Conservation (phyloP, 2,329 filamentous ascomycete species). For the Colletotrichum sp. region DNA sequence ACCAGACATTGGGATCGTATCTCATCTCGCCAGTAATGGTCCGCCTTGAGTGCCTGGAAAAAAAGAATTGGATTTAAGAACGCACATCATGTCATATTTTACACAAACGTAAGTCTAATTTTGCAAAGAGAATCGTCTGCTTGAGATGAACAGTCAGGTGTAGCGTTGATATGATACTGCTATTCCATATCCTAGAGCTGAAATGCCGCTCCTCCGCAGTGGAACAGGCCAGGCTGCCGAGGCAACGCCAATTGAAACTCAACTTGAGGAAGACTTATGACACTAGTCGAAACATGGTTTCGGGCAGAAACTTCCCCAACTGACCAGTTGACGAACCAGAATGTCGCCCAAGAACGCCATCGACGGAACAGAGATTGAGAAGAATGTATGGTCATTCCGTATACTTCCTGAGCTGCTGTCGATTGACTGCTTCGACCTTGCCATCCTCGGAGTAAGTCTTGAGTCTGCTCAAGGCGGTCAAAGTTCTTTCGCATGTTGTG, state of each 20-base stretch:
- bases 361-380: background rate
- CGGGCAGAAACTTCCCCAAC: background rate
- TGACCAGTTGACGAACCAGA: background rate
- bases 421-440: too few species aligned
- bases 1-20: background rate
- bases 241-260: background rate
- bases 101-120: background rate
- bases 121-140: background rate
- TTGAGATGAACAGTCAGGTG: background rate
- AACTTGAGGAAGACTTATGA: background rate
- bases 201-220: background rate
- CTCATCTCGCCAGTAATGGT: background rate
- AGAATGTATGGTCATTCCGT: too few species aligned
- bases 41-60: background rate
- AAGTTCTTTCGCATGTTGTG: too few species aligned
- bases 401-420: too few species aligned
- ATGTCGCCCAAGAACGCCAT: background rate
- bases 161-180: background rate
- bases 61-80: background rate
- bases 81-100: background rate
- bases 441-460: too few species aligned
- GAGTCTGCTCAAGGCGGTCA: too few species aligned
- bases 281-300: background rate
- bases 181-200: background rate
- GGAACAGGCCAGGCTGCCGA: background rate